Evolutionary conservation across 108 stramenopile species (phyloP).

Genomic region (Skeletonema menzelii): DNA sequence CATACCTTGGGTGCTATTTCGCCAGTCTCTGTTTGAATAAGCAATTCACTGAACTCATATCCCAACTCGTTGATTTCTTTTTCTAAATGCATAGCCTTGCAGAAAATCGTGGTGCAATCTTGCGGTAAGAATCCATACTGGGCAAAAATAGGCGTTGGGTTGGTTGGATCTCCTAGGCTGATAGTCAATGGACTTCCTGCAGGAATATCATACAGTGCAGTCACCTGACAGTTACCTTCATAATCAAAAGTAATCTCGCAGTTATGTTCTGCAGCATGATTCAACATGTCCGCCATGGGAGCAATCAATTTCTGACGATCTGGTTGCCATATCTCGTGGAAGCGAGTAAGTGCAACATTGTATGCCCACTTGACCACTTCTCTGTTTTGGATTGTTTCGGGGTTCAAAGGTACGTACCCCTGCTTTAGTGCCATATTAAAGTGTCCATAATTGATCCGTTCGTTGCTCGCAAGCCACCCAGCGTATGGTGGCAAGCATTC

Average conservation of each 20-base stretch:
- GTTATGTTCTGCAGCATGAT: constrained; percentile 31
- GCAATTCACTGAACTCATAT: constrained; percentile 19
- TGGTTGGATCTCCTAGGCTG: constrained; percentile 39
- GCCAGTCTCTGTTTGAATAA: constrained; percentile 31
- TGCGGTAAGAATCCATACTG: constrained; percentile 35
- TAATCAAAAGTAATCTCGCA: constrained; percentile 38
- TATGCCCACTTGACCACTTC: constrained; percentile 40
- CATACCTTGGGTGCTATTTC: constrained; percentile 45
- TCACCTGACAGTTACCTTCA: constrained; percentile 25
- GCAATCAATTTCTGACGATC: constrained; percentile 31
- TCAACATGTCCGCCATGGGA: constrained; percentile 43
- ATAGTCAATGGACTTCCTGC: constrained; percentile 36
- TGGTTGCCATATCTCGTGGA: constrained; percentile 33
- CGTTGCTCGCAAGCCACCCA: constrained; percentile 15
- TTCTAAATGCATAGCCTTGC: constrained; percentile 40
- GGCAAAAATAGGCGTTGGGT: constrained; percentile 45
- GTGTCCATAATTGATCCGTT: constrained; percentile 25
- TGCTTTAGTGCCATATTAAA: constrained; percentile 22
- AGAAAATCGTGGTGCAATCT: constrained; percentile 30
- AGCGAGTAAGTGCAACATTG: constrained; percentile 39
- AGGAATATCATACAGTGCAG: constrained; percentile 25
- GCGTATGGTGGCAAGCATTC: constrained; percentile 42
- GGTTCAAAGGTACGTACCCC: constrained; percentile 30
- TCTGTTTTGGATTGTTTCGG: constrained; percentile 17
- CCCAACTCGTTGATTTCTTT: constrained; percentile 27